Base-by-base conservation (phyloP, 169 alveolate species). In the Eimeria acervulina region DNA sequence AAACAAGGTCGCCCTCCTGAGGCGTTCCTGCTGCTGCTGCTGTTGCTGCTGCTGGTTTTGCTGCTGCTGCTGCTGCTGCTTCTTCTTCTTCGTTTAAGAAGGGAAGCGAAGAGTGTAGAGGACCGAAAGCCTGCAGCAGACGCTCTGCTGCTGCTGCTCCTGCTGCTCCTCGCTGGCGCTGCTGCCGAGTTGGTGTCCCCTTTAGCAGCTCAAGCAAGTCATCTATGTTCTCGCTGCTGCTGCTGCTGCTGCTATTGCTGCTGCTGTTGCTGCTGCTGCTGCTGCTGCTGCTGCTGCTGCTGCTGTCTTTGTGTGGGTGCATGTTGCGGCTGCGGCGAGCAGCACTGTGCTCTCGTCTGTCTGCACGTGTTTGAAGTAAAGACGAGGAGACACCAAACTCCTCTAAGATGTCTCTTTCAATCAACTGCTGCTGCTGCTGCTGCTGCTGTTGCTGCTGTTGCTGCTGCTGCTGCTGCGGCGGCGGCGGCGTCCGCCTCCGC, bases 51-150 rank as follows among this genome's bases (percentile, higher is more conserved):
- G 51, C 51, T 66, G 31, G 28, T 23, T 17, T 10, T n/a, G 28
- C 78, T 66, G 12, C 36, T 28, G 12, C 78, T 33, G 51, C 47
- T 15, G 15, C 47, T 74, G 38, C 85, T 33, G n/a, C 85, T 15
- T 3, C 85, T 33, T 33, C 85, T 13, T 74, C 85, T 40, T 74
- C 85, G 13, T 15, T 33, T 28, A 74, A 33, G 85, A 74, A 74
- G 7, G 85, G 85, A 28, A 74, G 8, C 2, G 38, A 28, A 33
- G n/a, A 28, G 47, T 33, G 15, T 26, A 74, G 7, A 6, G 85
- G 85, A 6, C 85, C 85, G n/a, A 28, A 74, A 6, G 85, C 85
- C 85, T 74, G 51, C 38, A 74, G 85, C 85, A 74, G 47, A 15
- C 85, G 38, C 17, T 74, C 85, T 28, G 85, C 85, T 74, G 85